Conservation (phyloP, 441 rosid genomes). For the Gossypium davidsonii region DNA sequence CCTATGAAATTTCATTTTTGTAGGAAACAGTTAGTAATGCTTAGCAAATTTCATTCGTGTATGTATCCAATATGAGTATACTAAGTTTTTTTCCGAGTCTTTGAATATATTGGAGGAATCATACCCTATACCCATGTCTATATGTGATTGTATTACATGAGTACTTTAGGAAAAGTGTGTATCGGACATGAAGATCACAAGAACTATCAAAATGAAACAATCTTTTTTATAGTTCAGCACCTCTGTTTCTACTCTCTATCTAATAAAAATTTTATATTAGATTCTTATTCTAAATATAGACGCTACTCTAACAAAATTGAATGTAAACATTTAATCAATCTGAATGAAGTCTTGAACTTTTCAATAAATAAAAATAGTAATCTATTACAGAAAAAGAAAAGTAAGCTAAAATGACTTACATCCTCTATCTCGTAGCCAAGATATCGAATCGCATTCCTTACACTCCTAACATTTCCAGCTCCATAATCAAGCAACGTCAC, state of each 20-base stretch:
- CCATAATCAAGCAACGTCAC: conserved; percentile 94
- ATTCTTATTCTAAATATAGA: background rate
- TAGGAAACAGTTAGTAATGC: background rate
- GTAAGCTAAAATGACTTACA: conserved; percentile 24
- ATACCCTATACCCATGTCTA: background rate
- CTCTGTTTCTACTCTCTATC: background rate
- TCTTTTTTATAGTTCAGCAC: background rate
- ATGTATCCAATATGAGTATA: background rate
- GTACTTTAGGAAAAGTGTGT: background rate
- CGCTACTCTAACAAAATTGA: background rate
- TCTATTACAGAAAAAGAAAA: background rate
- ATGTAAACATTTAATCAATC: background rate
- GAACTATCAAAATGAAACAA: background rate
- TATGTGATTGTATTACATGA: background rate
- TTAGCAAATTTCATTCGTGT: background rate
- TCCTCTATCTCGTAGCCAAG: conserved; percentile 82
- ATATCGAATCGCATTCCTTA: conserved; percentile 73
- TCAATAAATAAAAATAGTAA: background rate
- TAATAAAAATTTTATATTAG: background rate
- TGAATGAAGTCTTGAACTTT: background rate
- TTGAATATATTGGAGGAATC: background rate
- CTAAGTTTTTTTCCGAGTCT: background rate
- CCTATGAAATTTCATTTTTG: background rate
- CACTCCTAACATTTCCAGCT: conserved; percentile 90
- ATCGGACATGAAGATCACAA: background rate